Conservation (phyloP, 148 eudicot genomes). For the Arbutus unedo region DNA sequence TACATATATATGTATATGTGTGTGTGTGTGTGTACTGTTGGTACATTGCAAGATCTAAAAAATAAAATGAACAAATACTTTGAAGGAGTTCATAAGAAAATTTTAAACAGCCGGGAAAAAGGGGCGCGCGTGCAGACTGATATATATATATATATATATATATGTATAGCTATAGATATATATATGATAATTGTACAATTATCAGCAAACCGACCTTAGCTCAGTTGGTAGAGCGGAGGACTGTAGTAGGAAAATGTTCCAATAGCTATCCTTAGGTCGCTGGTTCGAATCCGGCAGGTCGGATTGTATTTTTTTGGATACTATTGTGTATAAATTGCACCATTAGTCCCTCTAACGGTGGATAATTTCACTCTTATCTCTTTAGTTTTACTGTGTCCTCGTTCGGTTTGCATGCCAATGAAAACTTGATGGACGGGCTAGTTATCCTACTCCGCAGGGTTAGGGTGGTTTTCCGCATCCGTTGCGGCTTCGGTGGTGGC, state of each 20-base stretch:
- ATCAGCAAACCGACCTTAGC: neutral
- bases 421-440: neutral
- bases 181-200: neutral
- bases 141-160: too few relatives aligned
- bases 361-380: neutral
- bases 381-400: neutral
- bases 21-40: too few relatives aligned
- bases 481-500: too few relatives aligned
- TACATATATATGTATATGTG: too few relatives aligned
- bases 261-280: slow-evolving; percentile 49
- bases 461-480: too few relatives aligned
- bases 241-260: neutral
- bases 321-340: neutral
- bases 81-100: too few relatives aligned
- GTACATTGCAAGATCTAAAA: neutral
- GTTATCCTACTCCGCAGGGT: neutral
- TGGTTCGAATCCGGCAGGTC: slow-evolving; percentile 81
- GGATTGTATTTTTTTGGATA: slow-evolving; percentile 13
- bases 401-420: neutral
- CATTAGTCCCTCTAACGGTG: neutral
- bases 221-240: slow-evolving; percentile 9
- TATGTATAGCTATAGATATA: fast-evolving
- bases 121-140: neutral
- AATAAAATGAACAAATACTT: too few relatives aligned
- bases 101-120: neutral